phyloP scores from a whole-genome alignment of 192 early-diverging fungal species.

The Entomortierella beljakovae region DNA sequence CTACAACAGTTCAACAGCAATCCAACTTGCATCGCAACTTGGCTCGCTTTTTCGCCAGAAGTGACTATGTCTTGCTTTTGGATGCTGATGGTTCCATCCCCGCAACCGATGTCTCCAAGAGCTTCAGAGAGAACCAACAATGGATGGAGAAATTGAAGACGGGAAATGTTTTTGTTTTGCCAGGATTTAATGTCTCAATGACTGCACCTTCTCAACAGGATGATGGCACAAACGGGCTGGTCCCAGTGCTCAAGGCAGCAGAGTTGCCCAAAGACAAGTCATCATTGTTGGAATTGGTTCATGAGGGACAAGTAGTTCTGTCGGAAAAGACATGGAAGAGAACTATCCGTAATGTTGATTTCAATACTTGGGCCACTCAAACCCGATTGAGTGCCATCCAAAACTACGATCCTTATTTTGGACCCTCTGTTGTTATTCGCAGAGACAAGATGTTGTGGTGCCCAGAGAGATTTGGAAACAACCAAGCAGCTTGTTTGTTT shows the following conservation, averaged over 20 bases:
- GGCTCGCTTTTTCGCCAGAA: constrained; percentile 59
- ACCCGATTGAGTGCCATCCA: constrained; percentile 56
- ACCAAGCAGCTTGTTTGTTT: constrained; percentile 65
- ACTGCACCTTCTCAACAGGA: neutral
- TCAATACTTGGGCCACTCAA: constrained; percentile 57
- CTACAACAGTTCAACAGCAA: constrained; percentile 38
- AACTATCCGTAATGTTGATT: constrained; percentile 61
- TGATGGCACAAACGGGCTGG: constrained; percentile 8
- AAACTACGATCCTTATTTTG: constrained; percentile 70
- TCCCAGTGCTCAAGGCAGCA: constrained; percentile 17
- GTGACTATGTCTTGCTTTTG: constrained; percentile 61
- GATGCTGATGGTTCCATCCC: constrained; percentile 57
- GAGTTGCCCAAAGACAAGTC: constrained; percentile 52
- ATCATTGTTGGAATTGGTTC: constrained; percentile 40
- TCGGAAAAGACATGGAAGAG: constrained; percentile 67
- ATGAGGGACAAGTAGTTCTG: constrained; percentile 46
- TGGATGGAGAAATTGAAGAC: constrained; percentile 56
- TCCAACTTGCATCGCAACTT: constrained; percentile 59
- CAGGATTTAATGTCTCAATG: constrained; percentile 60
- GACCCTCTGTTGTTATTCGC: constrained; percentile 63
- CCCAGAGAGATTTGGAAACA: constrained; percentile 68
- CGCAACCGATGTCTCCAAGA: constrained; percentile 52
- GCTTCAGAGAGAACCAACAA: constrained; percentile 45
- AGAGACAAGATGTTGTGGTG: constrained; percentile 66
- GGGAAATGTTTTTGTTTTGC: constrained; percentile 64